Evolutionary conservation across 1,284 basidiomycete species (phyloP).

Genomic region (Rhodotorula sp.): DNA sequence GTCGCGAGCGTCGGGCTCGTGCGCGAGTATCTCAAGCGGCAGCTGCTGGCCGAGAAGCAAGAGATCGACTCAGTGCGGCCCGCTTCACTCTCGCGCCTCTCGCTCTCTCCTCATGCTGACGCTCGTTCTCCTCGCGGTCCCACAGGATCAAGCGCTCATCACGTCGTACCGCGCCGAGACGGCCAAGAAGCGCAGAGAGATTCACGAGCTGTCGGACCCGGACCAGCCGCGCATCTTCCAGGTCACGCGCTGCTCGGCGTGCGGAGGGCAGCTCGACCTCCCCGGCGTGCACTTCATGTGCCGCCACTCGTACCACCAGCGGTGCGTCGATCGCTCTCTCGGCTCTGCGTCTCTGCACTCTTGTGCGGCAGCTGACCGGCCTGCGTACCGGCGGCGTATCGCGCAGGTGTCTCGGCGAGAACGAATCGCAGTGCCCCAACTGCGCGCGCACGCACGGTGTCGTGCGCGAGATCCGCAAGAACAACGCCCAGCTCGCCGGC

Average conservation of each 20-base stretch:
- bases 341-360: conserved; percentile 3
- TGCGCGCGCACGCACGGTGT: conserved; percentile 85
- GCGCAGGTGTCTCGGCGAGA: conserved; percentile 74
- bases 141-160: conserved; percentile 78
- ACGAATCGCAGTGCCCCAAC: conserved; percentile 76
- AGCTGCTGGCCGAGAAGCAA: conserved; percentile 70
- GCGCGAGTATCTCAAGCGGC: conserved; percentile 79
- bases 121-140: no score
- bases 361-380: no score
- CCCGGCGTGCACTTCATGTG: conserved; percentile 98
- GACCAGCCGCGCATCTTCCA: conserved; percentile 84
- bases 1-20: conserved; percentile 87
- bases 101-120: not conserved
- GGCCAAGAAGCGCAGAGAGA: conserved; percentile 73
- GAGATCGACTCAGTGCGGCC: conserved; percentile 74
- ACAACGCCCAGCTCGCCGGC: conserved; percentile 76
- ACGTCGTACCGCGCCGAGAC: conserved; percentile 85
- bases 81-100: not conserved
- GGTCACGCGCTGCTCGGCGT: conserved; percentile 84
- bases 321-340: conserved; percentile 56
- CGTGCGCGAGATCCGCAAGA: conserved; percentile 79
- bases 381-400: not conserved
- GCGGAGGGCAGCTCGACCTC: conserved; percentile 82
- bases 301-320: conserved; percentile 92
- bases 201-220: conserved; percentile 74